Conservation (phyloP, 441 rosid species). For the Syzygium malaccense region DNA sequence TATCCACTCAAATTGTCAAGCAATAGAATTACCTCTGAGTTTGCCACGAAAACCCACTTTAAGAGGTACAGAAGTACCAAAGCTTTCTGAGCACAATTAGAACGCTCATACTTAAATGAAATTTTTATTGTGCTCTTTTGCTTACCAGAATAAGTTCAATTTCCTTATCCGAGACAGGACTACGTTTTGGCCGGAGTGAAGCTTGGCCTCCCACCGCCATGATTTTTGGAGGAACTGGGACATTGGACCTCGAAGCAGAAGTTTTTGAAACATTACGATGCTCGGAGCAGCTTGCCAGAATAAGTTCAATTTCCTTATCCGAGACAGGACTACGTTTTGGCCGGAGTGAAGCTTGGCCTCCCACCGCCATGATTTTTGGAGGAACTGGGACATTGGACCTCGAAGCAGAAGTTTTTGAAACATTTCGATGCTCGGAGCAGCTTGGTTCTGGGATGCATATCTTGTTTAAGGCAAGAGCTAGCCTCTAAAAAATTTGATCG, state of each 20-base stretch:
- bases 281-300: conserved; percentile 41
- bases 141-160: conserved; percentile 29
- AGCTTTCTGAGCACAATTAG: background rate
- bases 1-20: background rate
- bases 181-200: conserved; percentile 82
- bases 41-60: background rate
- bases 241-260: conserved; percentile 37
- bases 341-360: conserved; percentile 87
- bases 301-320: conserved; percentile 71
- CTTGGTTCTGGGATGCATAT: conserved; percentile 22
- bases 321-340: conserved; percentile 86
- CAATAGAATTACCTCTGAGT: background rate
- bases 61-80: background rate
- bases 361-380: conserved; percentile 48
- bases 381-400: conserved; percentile 67
- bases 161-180: conserved; percentile 74
- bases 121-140: background rate
- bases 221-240: conserved; percentile 58
- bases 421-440: conserved; percentile 11
- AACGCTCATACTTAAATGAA: background rate
- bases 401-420: conserved; percentile 9
- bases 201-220: conserved; percentile 77
- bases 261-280: conserved; percentile 1
- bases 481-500: background rate
- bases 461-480: background rate